A percentile compares a stretch with the other conserved stretches of the same genome.
phyloP scores from a whole-genome alignment of 306 rosid genomes.

The Castanea crenata region DNA sequence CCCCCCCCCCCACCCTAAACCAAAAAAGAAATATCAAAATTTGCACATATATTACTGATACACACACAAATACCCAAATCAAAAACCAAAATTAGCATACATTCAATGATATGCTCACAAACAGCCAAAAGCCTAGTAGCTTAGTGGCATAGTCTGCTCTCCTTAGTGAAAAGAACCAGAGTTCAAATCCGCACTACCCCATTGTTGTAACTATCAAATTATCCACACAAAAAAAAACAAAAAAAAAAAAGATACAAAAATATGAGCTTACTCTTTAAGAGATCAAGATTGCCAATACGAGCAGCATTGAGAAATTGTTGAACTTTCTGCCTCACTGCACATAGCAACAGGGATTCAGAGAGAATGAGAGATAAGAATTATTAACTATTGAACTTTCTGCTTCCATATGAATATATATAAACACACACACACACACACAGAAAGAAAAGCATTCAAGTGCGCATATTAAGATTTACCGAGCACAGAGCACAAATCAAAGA shows the following conservation, averaged over 20 bases:
- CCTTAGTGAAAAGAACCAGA: too few species aligned
- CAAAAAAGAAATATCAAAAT: too few species aligned
- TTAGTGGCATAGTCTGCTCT: too few species aligned
- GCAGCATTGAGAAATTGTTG: constrained; percentile 83
- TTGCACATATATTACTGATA: neutral
- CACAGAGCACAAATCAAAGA: neutral
- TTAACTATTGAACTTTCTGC: neutral
- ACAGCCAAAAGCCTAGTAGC: too few species aligned
- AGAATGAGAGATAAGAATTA: neutral
- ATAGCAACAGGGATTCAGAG: neutral
- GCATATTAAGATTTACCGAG: neutral
- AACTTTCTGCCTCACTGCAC: constrained; percentile 81
- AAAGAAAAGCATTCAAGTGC: neutral
- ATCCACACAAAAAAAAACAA: too few species aligned
- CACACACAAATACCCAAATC: neutral
- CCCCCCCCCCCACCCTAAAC: too few species aligned
- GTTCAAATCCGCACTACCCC: too few species aligned
- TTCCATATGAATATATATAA: neutral
- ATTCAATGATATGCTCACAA: too few species aligned
- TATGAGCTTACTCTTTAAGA: constrained; percentile 60
- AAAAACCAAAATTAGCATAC: too few species aligned
- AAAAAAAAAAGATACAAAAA: neutral
- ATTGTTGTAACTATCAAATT: too few species aligned
- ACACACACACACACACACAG: neutral
- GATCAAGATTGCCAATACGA: constrained; percentile 71